These are phyloP conservation scores for Syzygium grande DNA, from an alignment of 345 rosid genomes.

Conservation along the genomic window DNA sequence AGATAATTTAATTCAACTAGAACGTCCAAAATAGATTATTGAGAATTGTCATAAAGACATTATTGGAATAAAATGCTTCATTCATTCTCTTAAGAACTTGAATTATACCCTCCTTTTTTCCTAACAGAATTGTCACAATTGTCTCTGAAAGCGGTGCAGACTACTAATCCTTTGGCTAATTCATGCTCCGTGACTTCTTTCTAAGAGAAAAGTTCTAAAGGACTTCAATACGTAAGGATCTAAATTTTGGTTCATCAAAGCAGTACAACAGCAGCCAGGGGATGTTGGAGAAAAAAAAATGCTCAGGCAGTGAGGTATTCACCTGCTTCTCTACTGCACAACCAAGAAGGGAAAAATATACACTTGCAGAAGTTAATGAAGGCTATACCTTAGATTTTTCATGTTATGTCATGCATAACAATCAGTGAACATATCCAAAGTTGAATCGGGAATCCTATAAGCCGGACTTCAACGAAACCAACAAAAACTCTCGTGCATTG, in stretches of 20 bases:
- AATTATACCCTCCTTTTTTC: neutral
- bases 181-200: neutral
- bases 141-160: neutral
- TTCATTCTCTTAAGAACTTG: neutral
- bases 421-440: neutral
- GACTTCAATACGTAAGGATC: neutral
- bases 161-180: neutral
- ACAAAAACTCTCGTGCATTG: neutral
- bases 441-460: neutral
- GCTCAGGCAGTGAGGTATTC: neutral
- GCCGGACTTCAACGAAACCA: neutral
- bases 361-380: neutral
- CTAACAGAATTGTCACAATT: neutral
- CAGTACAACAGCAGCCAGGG: neutral
- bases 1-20: neutral
- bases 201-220: neutral
- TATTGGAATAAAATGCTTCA: neutral
- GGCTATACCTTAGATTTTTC: neutral
- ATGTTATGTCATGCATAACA: neutral
- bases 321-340: neutral
- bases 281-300: neutral
- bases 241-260: neutral
- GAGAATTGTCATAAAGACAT: neutral
- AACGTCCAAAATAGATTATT: neutral
- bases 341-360: neutral